phyloP scores from a whole-genome alignment of 768 basidiomycete species.

The Pleurotus tuber-regium region DNA sequence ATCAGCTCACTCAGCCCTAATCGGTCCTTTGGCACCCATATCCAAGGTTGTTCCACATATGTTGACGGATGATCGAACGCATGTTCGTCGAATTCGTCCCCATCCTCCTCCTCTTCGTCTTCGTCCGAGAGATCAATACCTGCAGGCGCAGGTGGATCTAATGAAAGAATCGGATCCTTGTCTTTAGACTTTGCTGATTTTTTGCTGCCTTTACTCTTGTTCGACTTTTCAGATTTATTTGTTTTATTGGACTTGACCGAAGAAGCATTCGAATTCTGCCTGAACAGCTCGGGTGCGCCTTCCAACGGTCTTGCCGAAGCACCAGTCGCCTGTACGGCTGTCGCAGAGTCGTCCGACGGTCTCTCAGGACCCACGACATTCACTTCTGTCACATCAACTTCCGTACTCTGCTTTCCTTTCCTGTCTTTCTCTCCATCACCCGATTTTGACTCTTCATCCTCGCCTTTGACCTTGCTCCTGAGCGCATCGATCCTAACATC shows the following conservation, averaged over 20 bases:
- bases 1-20: slow-evolving; percentile 40
- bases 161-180: slow-evolving; percentile 15
- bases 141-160: slow-evolving; percentile 28
- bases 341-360: slow-evolving; percentile 9
- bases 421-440: slow-evolving; percentile 14
- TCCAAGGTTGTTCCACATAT: slow-evolving; percentile 43
- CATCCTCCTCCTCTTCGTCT: slow-evolving; percentile 26
- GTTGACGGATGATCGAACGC: slow-evolving; percentile 49
- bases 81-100: slow-evolving; percentile 33
- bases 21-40: slow-evolving; percentile 43
- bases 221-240: slow-evolving; percentile 15
- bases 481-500: slow-evolving; percentile 29
- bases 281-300: too few relatives aligned
- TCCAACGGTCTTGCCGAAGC: slow-evolving; percentile 12
- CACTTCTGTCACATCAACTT: slow-evolving; percentile 15
- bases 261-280: slow-evolving; percentile 13
- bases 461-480: slow-evolving; percentile 26
- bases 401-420: slow-evolving; percentile 13
- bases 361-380: slow-evolving; percentile 14
- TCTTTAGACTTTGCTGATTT: too few relatives aligned
- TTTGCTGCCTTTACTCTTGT: too few relatives aligned
- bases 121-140: slow-evolving; percentile 24
- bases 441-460: slow-evolving; percentile 14
- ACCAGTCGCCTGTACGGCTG: slow-evolving; percentile 5
- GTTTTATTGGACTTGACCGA: slow-evolving; percentile 17